These are phyloP conservation scores for Infundibulicybe gibba DNA, from an alignment of 768 basidiomycete species.

Conservation along the genomic window DNA sequence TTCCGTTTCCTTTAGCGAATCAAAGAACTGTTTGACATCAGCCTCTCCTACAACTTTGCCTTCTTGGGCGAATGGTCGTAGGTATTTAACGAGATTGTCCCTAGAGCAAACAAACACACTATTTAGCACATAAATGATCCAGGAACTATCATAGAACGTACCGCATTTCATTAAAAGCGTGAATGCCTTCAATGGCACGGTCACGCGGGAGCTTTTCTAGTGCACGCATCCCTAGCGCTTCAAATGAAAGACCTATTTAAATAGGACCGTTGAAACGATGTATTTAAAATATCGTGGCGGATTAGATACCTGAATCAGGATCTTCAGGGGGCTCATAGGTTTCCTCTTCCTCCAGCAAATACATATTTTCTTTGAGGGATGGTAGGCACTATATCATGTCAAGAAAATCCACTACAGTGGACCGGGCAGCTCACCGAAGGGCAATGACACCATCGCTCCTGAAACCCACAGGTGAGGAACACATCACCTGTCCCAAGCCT, in stretches of 20 bases:
- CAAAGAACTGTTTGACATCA: slow-evolving; percentile 71
- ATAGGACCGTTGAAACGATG: slow-evolving; percentile 5
- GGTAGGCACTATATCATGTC: slow-evolving; percentile 49
- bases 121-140: slow-evolving; percentile 3
- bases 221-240: slow-evolving; percentile 82
- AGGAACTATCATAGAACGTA: slow-evolving; percentile 24
- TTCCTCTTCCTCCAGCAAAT: slow-evolving; percentile 73
- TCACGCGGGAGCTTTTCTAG: slow-evolving; percentile 73
- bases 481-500: slow-evolving; percentile 63
- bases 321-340: slow-evolving; percentile 85
- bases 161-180: slow-evolving; percentile 84
- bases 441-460: slow-evolving; percentile 80
- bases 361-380: slow-evolving; percentile 49
- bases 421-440: slow-evolving; percentile 36
- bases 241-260: slow-evolving; percentile 64
- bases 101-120: slow-evolving; percentile 40
- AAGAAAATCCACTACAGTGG: slow-evolving; percentile 3
- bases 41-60: slow-evolving; percentile 71
- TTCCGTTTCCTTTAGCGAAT: slow-evolving; percentile 37
- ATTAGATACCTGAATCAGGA: slow-evolving; percentile 66
- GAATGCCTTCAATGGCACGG: slow-evolving; percentile 77
- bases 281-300: neutral
- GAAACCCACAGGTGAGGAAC: slow-evolving; percentile 72
- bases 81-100: slow-evolving; percentile 65
- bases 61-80: slow-evolving; percentile 76